A percentile compares a stretch with the other conserved stretches of the same genome.
phyloP scores from a whole-genome alignment of 2,329 filamentous ascomycete species.

The Rutstroemia sp. region DNA sequence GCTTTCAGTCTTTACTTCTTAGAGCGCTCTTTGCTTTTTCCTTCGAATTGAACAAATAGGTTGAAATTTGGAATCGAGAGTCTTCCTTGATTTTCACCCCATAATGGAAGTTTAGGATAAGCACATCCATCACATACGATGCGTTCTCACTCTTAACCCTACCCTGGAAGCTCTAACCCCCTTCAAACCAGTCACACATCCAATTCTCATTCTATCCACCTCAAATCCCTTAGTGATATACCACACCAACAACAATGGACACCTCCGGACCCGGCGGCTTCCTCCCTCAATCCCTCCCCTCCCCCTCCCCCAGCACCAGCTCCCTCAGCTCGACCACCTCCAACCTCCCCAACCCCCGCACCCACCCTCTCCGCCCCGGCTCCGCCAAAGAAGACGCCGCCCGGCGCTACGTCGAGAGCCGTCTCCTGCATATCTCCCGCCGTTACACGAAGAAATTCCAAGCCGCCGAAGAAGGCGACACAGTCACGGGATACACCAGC shows the following conservation, averaged over 20 bases:
- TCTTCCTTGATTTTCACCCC: too few species aligned
- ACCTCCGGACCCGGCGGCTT: conserved; percentile 39
- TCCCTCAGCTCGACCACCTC: conserved; percentile 33
- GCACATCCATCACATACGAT: too few species aligned
- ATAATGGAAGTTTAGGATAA: too few species aligned
- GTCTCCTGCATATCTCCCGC: conserved; percentile 45
- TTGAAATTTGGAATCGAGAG: too few species aligned
- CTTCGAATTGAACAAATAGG: too few species aligned
- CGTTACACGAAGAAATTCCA: conserved; percentile 55
- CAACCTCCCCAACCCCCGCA: conserved; percentile 48
- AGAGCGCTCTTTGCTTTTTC: not conserved
- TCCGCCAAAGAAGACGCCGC: conserved; percentile 54
- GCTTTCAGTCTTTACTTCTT: not conserved
- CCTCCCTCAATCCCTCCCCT: conserved; percentile 39
- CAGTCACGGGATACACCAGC: conserved; percentile 62
- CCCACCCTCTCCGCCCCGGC: conserved; percentile 44
- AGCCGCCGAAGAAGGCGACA: conserved; percentile 35
- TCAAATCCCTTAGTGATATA: not conserved
- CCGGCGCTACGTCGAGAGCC: conserved; percentile 48
- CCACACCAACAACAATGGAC: not conserved
- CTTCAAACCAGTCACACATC: not conserved
- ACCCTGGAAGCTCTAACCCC: not conserved
- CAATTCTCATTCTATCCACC: not conserved
- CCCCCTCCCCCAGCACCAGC: conserved; percentile 45
- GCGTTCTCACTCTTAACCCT: not conserved